Base-by-base conservation (phyloP, 768 basidiomycete genomes). In the Lentinula edodes region DNA sequence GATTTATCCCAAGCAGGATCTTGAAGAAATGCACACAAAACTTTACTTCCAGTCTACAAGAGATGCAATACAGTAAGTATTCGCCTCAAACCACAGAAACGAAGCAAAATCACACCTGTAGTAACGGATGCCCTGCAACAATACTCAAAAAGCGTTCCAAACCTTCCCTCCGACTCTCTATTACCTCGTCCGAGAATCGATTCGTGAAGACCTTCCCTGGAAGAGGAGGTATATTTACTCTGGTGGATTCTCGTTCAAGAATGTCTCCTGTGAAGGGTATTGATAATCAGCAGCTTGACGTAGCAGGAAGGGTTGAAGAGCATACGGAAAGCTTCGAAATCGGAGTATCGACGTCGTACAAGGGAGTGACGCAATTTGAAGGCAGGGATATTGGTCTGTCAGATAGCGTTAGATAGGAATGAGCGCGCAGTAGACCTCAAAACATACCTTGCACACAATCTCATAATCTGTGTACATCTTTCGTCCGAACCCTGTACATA, bases 381-480 rank as follows among this genome's bases (percentile, higher is more conserved):
- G 0, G 96, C 96, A 38, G 95, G 97, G 67, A 98, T 99, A 75
- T 98, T 98, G 67, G 97, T 98, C 95, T 97, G n/a, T n/a, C 18
- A 8, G 23, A 28, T 54, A 45, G 10, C 54, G 57, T 9, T 13
- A 65, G 59, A 39, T 51, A 35, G 28, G 42, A 20, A 60, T 35
- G 20, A 59, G 32, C 58, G 36, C 52, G 38, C 39, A 54, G 53
- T 58, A 38, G 58, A 55, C 48, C 45, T 43, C 10, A 8, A 38
- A 64, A 69, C 81, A 64, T 61, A 91, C 95, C 86, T 95, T 95
- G 83, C 94, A 97, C 50, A 98, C 89, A 61, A 99, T 89, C 77
- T 99, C 97, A 70, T 98, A 98, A 80, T 98, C 96, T 45, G 97
- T 99, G 76, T 92, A 99, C 95, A 96, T 96, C 83, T 98, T 98